Percentiles rank a stretch among this genome's conserved stretches.
phyloP scores from a whole-genome alignment of 768 basidiomycete genomes.

The Lyophyllum shimeji region DNA sequence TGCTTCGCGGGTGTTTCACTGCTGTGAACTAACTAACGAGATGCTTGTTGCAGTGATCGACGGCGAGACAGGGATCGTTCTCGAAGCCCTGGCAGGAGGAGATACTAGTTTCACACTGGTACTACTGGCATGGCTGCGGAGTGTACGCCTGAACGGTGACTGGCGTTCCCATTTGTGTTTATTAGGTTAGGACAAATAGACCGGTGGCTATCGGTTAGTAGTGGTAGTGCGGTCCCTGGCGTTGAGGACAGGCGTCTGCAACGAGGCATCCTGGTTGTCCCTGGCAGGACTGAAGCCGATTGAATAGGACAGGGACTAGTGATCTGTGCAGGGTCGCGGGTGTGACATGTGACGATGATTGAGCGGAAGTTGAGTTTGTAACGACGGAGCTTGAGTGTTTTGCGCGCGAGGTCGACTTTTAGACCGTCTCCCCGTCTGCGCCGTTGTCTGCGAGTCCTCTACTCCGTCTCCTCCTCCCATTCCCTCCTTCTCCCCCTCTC shows the following conservation, averaged over 20 bases:
- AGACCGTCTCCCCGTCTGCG: constrained; percentile 4
- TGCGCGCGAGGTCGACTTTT: constrained; percentile 10
- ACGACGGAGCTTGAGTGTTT: constrained; percentile 17
- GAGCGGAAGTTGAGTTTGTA: constrained; percentile 10
- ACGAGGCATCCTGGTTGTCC: constrained; percentile 11
- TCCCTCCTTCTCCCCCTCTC: constrained; percentile 2
- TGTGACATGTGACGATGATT: constrained; percentile 24
- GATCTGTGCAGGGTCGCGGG: constrained; percentile 10
- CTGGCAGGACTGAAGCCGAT: constrained; percentile 10
- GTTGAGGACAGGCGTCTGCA: constrained; percentile 3
- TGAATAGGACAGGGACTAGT: constrained; percentile 4
- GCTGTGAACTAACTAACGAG: constrained; percentile 23
- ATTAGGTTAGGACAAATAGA: not conserved
- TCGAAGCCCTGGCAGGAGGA: constrained; percentile 66
- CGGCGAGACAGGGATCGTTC: constrained; percentile 73
- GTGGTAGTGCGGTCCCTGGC: no score
- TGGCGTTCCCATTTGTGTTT: not conserved
- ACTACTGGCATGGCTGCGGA: no score
- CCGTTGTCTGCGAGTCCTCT: not conserved
- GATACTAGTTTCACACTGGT: constrained; percentile 41
- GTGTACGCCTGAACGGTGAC: no score
- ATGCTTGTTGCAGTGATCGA: constrained; percentile 52
- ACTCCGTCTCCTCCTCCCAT: not conserved
- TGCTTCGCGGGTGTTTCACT: constrained; percentile 23
- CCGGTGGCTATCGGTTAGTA: not conserved